Conservation (phyloP, 495 filamentous ascomycete genomes). For the Evernia prunastri region DNA sequence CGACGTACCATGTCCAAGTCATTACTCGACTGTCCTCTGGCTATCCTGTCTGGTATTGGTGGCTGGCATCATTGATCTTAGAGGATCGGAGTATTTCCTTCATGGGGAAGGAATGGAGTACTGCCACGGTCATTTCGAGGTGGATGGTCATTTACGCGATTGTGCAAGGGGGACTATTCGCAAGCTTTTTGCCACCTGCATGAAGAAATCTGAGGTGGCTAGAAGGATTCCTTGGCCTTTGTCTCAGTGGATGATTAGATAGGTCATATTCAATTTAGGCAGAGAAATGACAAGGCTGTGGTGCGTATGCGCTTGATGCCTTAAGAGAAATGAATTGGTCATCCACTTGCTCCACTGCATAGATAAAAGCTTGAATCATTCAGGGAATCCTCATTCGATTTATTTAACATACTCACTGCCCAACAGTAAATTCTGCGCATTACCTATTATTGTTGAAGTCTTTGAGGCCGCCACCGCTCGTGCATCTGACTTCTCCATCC, state of each 20-base stretch:
- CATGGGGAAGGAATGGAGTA: conserved; percentile 28
- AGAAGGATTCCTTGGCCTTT: neutral
- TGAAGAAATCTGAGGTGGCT: conserved; percentile 22
- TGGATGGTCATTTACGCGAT: conserved; percentile 76
- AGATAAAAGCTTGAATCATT: neutral
- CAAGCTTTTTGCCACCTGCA: conserved; percentile 94
- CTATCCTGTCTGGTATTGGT: conserved; percentile 88
- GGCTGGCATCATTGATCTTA: conserved; percentile 47
- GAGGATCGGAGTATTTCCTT: conserved; percentile 23
- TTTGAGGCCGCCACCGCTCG: neutral
- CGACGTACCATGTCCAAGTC: conserved; percentile 86
- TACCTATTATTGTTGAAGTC: neutral
- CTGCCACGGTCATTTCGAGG: conserved; percentile 40
- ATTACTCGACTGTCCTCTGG: conserved; percentile 83
- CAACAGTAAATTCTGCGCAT: neutral
- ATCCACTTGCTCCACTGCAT: neutral
- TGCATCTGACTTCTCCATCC: neutral
- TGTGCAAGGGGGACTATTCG: conserved; percentile 75
- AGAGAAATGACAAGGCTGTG: conserved; percentile 3
- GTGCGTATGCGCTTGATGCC: conserved; percentile 25
- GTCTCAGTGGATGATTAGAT: neutral
- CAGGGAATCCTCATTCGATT: neutral
- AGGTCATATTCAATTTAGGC: neutral
- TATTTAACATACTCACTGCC: neutral
- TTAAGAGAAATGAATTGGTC: conserved; percentile 4